A percentile compares a stretch with the other conserved stretches of the same genome.
These are phyloP conservation scores for Geotrichum candidum DNA, from an alignment of 1,139 yeast species.

Conservation along the genomic window DNA sequence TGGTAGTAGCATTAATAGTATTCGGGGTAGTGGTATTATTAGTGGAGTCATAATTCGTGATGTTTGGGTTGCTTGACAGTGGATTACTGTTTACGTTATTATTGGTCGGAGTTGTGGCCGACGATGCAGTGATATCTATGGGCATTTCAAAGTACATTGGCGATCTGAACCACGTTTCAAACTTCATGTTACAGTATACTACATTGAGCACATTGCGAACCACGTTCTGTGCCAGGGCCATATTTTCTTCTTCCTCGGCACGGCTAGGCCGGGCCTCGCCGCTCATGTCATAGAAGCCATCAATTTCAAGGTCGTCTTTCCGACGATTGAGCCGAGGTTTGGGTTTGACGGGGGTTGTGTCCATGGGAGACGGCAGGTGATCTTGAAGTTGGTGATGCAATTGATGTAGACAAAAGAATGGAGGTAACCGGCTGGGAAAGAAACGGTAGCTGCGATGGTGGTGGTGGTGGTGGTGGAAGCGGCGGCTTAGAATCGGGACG, in stretches of 20 bases:
- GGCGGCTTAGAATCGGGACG: neutral
- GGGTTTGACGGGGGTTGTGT: neutral
- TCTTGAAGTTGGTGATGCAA: neutral
- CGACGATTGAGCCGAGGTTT: neutral
- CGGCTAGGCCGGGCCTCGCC: constrained; percentile 3
- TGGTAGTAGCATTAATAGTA: neutral
- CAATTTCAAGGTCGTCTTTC: constrained; percentile 10
- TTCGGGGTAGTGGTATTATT: neutral
- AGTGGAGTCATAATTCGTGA: constrained; percentile 19
- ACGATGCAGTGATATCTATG: constrained; percentile 5
- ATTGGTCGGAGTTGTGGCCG: constrained; percentile 13
- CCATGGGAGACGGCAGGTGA: neutral
- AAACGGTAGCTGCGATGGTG: too few relatives aligned
- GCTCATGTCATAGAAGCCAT: constrained; percentile 11
- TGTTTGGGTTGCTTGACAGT: constrained; percentile 17
- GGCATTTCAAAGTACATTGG: constrained; percentile 57
- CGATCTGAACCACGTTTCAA: constrained; percentile 82
- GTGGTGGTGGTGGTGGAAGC: neutral
- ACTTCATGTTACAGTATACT: constrained; percentile 56
- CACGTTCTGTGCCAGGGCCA: constrained; percentile 10
- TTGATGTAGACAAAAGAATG: neutral
- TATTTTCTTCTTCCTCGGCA: constrained; percentile 11
- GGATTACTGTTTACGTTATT: constrained; percentile 19
- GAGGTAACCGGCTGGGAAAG: neutral
- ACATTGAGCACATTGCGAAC: constrained; percentile 35